phyloP scores from a whole-genome alignment of 495 filamentous ascomycete genomes.

The Neurospora sp. region DNA sequence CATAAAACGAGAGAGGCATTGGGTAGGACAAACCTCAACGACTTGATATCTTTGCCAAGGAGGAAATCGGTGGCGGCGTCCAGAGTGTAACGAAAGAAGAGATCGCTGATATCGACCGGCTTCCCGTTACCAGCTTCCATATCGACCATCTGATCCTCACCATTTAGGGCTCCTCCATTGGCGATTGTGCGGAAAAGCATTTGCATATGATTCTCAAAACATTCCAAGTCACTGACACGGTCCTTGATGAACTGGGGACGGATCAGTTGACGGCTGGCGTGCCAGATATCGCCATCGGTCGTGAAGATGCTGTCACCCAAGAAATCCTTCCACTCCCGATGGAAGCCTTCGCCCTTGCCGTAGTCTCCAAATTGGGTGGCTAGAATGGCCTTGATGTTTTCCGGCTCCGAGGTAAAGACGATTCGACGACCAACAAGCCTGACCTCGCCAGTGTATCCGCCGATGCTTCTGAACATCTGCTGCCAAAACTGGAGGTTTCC shows the following conservation, averaged over 20 bases:
- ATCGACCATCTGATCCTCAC: slow-evolving; percentile 32
- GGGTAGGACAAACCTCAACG: slow-evolving; percentile 37
- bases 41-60: slow-evolving; percentile 66
- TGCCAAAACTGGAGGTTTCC: slow-evolving; percentile 53
- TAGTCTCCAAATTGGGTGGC: slow-evolving; percentile 68
- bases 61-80: slow-evolving; percentile 81
- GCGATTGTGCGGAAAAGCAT: slow-evolving; percentile 49
- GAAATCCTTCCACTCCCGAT: slow-evolving; percentile 60
- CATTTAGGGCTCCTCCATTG: slow-evolving; percentile 42
- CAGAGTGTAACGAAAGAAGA: slow-evolving; percentile 74
- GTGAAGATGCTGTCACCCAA: slow-evolving; percentile 73
- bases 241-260: slow-evolving; percentile 78
- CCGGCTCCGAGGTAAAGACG: slow-evolving; percentile 61
- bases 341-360: slow-evolving; percentile 62
- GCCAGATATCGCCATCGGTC: slow-evolving; percentile 68
- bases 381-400: slow-evolving; percentile 80
- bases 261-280: slow-evolving; percentile 62
- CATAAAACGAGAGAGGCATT: neutral
- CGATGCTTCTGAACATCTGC: slow-evolving; percentile 30
- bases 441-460: slow-evolving; percentile 48
- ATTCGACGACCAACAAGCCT: slow-evolving; percentile 45
- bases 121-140: slow-evolving; percentile 35
- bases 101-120: slow-evolving; percentile 54
- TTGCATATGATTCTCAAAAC: slow-evolving; percentile 68
- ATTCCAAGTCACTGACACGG: slow-evolving; percentile 67